Base-by-base conservation (phyloP, 2,329 filamentous ascomycete species). In the Fusarium coffeatum region DNA sequence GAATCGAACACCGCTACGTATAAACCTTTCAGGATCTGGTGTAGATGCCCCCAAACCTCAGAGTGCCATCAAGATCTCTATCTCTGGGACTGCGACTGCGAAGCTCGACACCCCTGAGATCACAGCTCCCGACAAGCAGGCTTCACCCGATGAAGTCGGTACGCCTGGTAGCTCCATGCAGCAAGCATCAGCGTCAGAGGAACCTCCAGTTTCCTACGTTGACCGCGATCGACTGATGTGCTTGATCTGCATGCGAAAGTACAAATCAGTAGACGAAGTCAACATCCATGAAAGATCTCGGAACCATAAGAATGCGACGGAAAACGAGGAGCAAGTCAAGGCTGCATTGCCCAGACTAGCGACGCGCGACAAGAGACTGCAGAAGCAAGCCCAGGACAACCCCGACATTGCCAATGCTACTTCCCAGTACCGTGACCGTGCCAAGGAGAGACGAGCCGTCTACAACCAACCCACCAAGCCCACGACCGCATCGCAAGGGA, bases 361-460 rank as follows among this genome's bases (percentile, higher is more conserved):
- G 80, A 64, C 79, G 57, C 67, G 79, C 55, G 75, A 86, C 76
- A 79, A 78, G 75, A 75, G 71, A 54, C 76, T 71, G 37, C 73
- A 76, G 72, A 81, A 77, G 67, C 77, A 75, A 64, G 72, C 59
- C 4, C 72, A 76, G 13, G 70, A 72, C 23, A 57, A 69, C 10
- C 71, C 75, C 13, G 74, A 74, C 12, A 70, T 66, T 22, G 63
- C 50, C 51, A 72, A 76, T 22, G 55, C 74, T 43, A 73, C 71
- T 61, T 71, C 66, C 3, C 82, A 83, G 69, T 91, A 91, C 75
- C 85, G 89, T 25, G 91, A 93, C 74, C 85, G 91, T 34, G 91
- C 91, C 8, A 89, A 87, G 72, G 90, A 92, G 77, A 85, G 91
- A 20, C 85, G 91, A 10, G 78, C 87, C 62, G 87, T 85, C 3